Percentiles rank a stretch among this genome's conserved stretches.
These are phyloP conservation scores for Phytomonas francai DNA, from an alignment of 208 protist genomes.

Conservation along the genomic window DNA sequence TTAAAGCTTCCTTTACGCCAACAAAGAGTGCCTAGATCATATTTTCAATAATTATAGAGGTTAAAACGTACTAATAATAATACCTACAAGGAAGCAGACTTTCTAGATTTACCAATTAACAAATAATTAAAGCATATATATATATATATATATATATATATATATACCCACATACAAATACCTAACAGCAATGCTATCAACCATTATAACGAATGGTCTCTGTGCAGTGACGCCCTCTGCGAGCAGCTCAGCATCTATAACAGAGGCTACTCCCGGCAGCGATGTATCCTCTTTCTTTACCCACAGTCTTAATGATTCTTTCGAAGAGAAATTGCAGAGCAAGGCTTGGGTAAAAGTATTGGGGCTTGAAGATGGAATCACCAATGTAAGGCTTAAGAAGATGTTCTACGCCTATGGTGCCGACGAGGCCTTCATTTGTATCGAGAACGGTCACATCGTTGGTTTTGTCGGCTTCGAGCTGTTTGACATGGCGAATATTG, in stretches of 20 bases:
- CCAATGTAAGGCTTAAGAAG: constrained; percentile 37
- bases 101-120: background rate
- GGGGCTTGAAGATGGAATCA: constrained; percentile 45
- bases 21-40: background rate
- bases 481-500: constrained; percentile 51
- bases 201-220: background rate
- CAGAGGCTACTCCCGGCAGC: constrained; percentile 61
- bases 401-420: constrained; percentile 83
- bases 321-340: constrained; percentile 15
- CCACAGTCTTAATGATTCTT: constrained; percentile 4
- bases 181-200: constrained; percentile 5
- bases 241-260: constrained; percentile 49
- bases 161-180: constrained; percentile 4
- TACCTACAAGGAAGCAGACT: constrained; percentile 9
- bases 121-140: background rate
- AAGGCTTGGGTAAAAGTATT: constrained; percentile 64
- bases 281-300: constrained; percentile 55
- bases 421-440: constrained; percentile 64
- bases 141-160: constrained; percentile 3
- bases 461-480: constrained; percentile 77
- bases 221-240: constrained; percentile 8
- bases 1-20: background rate
- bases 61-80: background rate
- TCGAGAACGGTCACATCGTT: constrained; percentile 25
- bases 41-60: constrained; percentile 3